These are phyloP conservation scores for Tritrichomonas foetus DNA, from an alignment of 208 protist genomes.

Conservation along the genomic window DNA sequence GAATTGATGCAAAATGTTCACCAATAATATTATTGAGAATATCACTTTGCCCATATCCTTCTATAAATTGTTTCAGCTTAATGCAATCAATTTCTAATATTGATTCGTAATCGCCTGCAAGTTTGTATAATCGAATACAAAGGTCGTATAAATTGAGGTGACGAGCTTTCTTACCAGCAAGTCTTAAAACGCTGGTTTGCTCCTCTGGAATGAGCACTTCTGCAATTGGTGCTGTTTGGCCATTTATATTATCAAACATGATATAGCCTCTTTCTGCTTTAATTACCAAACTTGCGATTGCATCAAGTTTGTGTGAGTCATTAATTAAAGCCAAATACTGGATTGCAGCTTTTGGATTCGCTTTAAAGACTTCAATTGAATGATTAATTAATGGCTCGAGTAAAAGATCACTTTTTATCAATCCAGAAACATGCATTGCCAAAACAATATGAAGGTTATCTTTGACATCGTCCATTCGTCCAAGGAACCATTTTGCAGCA, in stretches of 20 bases:
- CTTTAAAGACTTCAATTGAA: neutral
- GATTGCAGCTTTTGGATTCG: neutral
- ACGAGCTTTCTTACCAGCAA: too few species aligned
- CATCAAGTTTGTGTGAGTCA: neutral
- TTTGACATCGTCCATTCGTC: neutral
- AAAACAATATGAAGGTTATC: neutral
- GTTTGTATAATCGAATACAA: too few species aligned
- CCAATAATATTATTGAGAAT: neutral
- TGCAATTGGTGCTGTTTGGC: neutral
- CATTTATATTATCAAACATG: neutral
- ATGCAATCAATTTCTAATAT: too few species aligned
- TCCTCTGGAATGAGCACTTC: neutral
- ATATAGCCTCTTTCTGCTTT: neutral
- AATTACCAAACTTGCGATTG: neutral
- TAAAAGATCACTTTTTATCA: neutral
- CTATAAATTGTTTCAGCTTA: too few species aligned
- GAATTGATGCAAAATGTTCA: neutral
- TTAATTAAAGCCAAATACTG: neutral
- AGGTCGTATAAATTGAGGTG: too few species aligned
- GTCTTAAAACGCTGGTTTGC: too few species aligned
- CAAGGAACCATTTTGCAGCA: neutral
- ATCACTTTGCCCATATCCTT: too few species aligned
- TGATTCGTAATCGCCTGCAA: too few species aligned
- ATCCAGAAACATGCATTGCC: neutral
- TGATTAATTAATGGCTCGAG: neutral